Base-by-base conservation (phyloP, 1,139 yeast species). In the Pichia norvegensis region DNA sequence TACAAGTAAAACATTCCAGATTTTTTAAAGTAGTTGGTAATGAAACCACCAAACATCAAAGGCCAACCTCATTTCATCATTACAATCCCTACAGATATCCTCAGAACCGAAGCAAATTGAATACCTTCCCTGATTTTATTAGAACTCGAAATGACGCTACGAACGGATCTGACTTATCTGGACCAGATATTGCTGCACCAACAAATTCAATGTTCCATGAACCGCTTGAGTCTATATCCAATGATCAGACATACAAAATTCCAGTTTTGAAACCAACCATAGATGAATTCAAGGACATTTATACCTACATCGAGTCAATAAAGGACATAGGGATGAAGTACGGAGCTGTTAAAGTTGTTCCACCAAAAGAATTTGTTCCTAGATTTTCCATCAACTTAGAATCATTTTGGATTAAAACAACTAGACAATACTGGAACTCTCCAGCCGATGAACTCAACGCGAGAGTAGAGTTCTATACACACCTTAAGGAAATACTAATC, bases 271-370 rank as follows among this genome's bases (percentile, higher is more conserved):
- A 52, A 33, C 58, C 59, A 35, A 43, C 63, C 43, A 33, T 49
- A 16, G 47, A 56, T 36, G 56, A 60, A 43, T 53, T 58, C 54
- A 27, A 47, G 40, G 59, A 60, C 42, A 79, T 80, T 2, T 64
- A 76, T 16, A 59, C 58, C 31, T 73, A 76, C 49, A 69, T 81
- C 41, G 81, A 78, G 50, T 65, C 71, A 22, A 58, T 76, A 23
- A 59, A 62, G 22, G 67, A 65, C 4, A 50, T 67, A 8, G 90
- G 87, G 1, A 61, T 61, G 45, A 57, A 67, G 41, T 73, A 69
- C 58, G 95, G 95, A 1, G 92, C 90, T n/a, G 70, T 85, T 27
- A 86, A 85, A 60, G 65, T 87, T 20, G 67, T 72, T n/a, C 76
- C 84, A 0, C 83, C 85, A 0, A 51, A 55, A 7, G 48, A 57